phyloP scores from a whole-genome alignment of 73 alveolate species.

The Uronychia setigera region DNA sequence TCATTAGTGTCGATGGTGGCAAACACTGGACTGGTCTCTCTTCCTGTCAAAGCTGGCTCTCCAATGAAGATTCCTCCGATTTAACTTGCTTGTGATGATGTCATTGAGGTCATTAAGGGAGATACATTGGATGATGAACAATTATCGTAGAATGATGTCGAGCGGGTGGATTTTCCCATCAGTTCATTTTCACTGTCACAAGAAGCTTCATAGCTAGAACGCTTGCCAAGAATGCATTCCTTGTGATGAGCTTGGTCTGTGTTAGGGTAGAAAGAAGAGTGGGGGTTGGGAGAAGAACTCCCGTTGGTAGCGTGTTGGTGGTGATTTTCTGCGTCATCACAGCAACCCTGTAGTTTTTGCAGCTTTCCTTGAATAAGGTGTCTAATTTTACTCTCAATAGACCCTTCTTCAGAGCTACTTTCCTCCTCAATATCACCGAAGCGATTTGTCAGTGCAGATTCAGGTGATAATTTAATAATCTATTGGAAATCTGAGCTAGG shows the following conservation, averaged over 20 bases:
- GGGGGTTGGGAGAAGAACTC: background rate
- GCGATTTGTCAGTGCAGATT: background rate
- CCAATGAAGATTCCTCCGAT: too few species aligned
- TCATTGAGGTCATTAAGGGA: too few species aligned
- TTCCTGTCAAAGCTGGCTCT: too few species aligned
- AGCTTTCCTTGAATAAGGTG: background rate
- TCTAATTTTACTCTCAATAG: background rate
- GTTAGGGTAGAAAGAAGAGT: background rate
- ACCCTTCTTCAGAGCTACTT: background rate
- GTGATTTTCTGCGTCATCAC: background rate
- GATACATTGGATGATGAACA: too few species aligned
- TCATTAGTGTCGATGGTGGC: too few species aligned
- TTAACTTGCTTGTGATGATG: too few species aligned
- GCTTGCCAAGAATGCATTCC: background rate
- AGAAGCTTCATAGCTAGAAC: background rate
- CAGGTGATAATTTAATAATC: background rate
- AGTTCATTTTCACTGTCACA: background rate
- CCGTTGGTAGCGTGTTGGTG: background rate
- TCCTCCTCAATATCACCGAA: background rate
- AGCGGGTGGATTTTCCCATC: background rate
- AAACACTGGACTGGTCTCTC: too few species aligned
- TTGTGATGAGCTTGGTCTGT: background rate
- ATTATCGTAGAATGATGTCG: background rate
- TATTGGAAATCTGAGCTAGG: background rate
- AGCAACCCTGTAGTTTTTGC: background rate